Evolutionary conservation across 805 yeast species (phyloP), one percentile per base, ranked within the genome.

Genomic region (Suhomyces kilbournensis): DNA sequence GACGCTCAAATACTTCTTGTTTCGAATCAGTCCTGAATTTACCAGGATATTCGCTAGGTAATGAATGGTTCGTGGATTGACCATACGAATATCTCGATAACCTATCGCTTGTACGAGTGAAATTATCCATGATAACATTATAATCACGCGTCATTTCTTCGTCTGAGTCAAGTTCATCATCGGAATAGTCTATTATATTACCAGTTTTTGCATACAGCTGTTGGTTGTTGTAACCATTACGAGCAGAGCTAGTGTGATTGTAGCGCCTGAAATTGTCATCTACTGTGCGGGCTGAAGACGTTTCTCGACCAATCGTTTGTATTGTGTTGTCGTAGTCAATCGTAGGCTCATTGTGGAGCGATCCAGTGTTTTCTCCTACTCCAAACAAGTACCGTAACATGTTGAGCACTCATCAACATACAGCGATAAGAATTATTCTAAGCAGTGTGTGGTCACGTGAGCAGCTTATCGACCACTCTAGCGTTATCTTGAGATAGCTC

Each of bases 301-400:
- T n/a, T 14, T 32, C 35, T 7, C 35, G 35, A 14, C 17, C 17
- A 17, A 30, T n/a, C 3, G 53, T 25, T 19, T 56, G 48, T 17
- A 65, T 60, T 5, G 72, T 67, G 43, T 63, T 50, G 49, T 68
- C 63, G 54, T 70, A 71, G 52, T 69, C 72, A 7, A 70, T 63
- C 3, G 75, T 71, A 2, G 73, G 73, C 47, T 70, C 74, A 52
- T 70, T 69, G 19, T 59, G 55, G 39, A 69, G 53, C 7, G 66
- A 62, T 2, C 62, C 48, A 3, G 65, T 49, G 15, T 49, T 43
- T 9, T 54, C 60, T 3, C 44, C 48, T 12, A 34, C 17, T 7
- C 58, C 58, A 34, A 57, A 51, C 22, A 53, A 44, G 51, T 54
- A 53, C 22, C 30, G 45, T 12, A 55, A 25, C 60, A 57, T 57